Evolutionary conservation across 345 rosid genomes (phyloP).

Genomic region (Laguncularia racemosa): DNA sequence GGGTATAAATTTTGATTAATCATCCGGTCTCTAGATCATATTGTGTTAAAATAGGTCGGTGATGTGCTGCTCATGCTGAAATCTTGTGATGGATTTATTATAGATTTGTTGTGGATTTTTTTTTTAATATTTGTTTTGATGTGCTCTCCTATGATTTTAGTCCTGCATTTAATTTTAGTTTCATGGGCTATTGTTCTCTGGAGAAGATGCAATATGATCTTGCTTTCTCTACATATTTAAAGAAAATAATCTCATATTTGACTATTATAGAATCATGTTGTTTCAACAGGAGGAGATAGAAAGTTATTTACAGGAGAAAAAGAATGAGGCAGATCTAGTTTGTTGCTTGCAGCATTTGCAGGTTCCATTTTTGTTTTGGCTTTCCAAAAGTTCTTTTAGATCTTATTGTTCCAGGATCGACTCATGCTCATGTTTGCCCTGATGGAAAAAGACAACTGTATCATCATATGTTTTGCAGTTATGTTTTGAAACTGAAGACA

Average conservation of each 20-base stretch:
- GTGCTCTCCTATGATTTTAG: not conserved
- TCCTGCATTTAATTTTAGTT: no score
- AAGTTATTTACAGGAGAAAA: constrained; percentile 50
- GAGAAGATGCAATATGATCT: not conserved
- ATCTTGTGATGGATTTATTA: no score
- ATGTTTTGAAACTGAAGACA: constrained; percentile 91
- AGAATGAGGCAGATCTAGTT: constrained; percentile 62
- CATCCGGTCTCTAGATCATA: no score
- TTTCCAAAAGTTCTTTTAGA: not conserved
- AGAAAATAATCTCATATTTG: not conserved
- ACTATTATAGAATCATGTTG: not conserved
- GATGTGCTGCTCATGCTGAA: no score
- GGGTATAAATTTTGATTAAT: no score
- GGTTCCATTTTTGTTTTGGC: constrained; percentile 29
- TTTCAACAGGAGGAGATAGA: constrained; percentile 56
- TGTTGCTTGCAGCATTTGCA: constrained; percentile 93
- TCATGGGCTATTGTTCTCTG: no score
- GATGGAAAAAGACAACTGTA: not conserved
- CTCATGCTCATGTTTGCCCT: not conserved
- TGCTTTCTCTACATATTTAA: not conserved
- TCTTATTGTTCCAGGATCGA: not conserved
- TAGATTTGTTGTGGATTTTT: no score
- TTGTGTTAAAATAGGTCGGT: no score
- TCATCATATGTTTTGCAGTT: constrained; percentile 30
- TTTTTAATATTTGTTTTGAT: not conserved